Evolutionary conservation across 2,329 filamentous ascomycete species (phyloP).

Genomic region (Cercospora sojina): DNA sequence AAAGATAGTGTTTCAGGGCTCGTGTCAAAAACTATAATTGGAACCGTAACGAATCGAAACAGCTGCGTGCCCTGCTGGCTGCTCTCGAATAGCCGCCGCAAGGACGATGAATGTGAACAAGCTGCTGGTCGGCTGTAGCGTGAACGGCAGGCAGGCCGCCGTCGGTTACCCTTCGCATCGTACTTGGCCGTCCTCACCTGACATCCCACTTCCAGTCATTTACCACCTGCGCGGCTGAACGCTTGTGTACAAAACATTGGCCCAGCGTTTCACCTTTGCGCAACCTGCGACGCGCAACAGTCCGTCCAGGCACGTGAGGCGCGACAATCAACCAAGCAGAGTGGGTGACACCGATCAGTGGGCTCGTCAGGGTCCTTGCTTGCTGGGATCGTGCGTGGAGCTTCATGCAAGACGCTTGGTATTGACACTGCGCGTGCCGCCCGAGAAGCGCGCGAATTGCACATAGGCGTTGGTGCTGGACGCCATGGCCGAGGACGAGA

Average conservation of each 20-base stretch:
- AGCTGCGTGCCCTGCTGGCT: background rate
- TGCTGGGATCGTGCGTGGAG: background rate
- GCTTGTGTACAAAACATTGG: background rate
- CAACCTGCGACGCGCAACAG: background rate
- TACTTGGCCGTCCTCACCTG: background rate
- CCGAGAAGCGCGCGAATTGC: background rate
- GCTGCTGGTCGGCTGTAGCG: background rate
- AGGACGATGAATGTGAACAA: background rate
- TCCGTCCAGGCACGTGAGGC: constrained; percentile 1
- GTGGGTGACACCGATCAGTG: background rate
- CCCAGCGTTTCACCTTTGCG: background rate
- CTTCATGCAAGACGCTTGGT: constrained; percentile 3
- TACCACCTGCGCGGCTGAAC: background rate
- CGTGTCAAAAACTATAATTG: constrained; percentile 4
- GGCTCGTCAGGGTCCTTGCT: constrained; percentile 4
- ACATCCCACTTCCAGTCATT: background rate
- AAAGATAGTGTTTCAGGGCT: background rate
- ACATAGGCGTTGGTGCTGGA: constrained; percentile 16
- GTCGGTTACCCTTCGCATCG: background rate
- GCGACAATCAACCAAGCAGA: constrained; percentile 1
- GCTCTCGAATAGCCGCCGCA: background rate
- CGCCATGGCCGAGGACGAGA: constrained; percentile 28
- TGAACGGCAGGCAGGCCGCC: background rate
- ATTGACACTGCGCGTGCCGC: constrained; percentile 6
- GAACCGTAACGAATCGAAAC: background rate